These are phyloP conservation scores for Nitzschia inconspicua DNA, from an alignment of 108 stramenopile species.

Conservation along the genomic window DNA sequence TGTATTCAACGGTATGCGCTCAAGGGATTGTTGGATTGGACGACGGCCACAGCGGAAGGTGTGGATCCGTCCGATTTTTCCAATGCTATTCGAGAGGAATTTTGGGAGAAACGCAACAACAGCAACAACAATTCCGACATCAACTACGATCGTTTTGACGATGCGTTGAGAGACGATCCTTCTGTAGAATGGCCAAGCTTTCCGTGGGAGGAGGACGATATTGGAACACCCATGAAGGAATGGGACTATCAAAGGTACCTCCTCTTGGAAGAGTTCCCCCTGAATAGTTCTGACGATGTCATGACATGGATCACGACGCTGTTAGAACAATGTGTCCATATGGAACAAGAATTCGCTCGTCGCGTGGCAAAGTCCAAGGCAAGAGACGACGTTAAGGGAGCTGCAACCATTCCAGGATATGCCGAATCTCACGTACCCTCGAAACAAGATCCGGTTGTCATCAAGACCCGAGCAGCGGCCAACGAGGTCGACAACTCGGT, in stretches of 20 bases:
- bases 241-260: constrained; percentile 62
- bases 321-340: constrained; percentile 37
- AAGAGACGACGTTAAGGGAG: constrained; percentile 79
- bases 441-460: constrained; percentile 63
- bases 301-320: constrained; percentile 25
- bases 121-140: neutral
- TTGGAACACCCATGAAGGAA: neutral
- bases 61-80: neutral
- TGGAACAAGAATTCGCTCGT: constrained; percentile 63
- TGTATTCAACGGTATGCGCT: constrained; percentile 76
- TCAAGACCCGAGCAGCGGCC: constrained; percentile 37
- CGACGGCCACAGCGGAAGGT: neutral
- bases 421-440: constrained; percentile 55
- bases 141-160: neutral
- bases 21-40: constrained; percentile 49
- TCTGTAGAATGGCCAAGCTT: constrained; percentile 48
- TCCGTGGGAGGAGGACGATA: constrained; percentile 65
- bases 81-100: neutral
- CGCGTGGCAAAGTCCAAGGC: constrained; percentile 63
- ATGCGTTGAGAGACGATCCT: too few relatives aligned
- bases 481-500: constrained; percentile 16
- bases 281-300: neutral
- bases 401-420: constrained; percentile 74
- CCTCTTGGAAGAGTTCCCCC: constrained; percentile 53
- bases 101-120: too few relatives aligned